Conservation (phyloP, 2,329 filamentous ascomycete genomes). For the Microdochium paspali region DNA sequence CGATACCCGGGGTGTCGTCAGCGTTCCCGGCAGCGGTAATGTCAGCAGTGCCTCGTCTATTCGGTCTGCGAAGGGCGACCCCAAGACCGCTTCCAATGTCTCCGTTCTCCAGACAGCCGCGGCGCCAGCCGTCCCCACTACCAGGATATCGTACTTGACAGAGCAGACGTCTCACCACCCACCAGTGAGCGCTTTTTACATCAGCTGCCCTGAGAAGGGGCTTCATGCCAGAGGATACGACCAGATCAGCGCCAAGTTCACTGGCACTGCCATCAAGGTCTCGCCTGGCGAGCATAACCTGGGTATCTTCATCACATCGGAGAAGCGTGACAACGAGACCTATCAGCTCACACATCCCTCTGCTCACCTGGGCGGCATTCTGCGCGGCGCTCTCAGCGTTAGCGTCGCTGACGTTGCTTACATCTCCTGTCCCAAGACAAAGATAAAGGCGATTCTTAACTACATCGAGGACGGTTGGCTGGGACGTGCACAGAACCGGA, state of each 20-base stretch:
- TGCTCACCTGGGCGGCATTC: constrained; percentile 81
- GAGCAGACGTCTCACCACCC: constrained; percentile 98
- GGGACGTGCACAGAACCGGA: constrained; percentile 80
- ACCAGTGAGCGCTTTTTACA: constrained; percentile 90
- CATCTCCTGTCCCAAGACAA: constrained; percentile 81
- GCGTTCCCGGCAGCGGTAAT: constrained; percentile 20
- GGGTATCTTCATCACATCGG: constrained; percentile 86
- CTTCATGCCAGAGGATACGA: constrained; percentile 85
- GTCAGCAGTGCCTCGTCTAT: constrained; percentile 36
- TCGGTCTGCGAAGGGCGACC: constrained; percentile 30
- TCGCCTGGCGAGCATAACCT: constrained; percentile 87
- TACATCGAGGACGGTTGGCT: constrained; percentile 96
- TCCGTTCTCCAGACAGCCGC: constrained; percentile 39
- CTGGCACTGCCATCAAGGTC: constrained; percentile 87
- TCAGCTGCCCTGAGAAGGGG: constrained; percentile 86
- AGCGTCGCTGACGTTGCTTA: constrained; percentile 86
- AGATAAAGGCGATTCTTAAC: constrained; percentile 82
- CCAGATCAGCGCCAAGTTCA: constrained; percentile 96
- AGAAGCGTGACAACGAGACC: constrained; percentile 73
- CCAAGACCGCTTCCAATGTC: constrained; percentile 36
- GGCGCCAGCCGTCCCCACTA: constrained; percentile 34
- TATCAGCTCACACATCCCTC: constrained; percentile 93
- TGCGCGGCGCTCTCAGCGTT: constrained; percentile 80
- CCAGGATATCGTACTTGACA: constrained; percentile 87
- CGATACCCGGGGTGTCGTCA: constrained; percentile 27